Evolutionary conservation across 768 basidiomycete genomes (phyloP).

Genomic region (Hericium rajendrae): DNA sequence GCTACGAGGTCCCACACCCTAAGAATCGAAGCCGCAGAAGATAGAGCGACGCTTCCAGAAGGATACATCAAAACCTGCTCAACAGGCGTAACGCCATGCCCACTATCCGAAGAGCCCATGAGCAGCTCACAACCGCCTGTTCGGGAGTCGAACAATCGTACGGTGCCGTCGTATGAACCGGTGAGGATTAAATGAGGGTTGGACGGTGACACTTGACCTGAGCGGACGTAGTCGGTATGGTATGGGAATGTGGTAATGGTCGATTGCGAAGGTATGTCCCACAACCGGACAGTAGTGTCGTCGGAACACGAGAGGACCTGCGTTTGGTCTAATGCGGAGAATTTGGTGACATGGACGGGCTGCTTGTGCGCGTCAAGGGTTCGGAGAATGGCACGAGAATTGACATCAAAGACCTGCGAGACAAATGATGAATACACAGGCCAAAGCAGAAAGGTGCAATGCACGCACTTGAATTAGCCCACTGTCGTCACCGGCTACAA

Average conservation of each 20-base stretch:
- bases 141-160: constrained; percentile 79
- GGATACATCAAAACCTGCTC: constrained; percentile 93
- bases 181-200: constrained; percentile 83
- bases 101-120: constrained; percentile 39
- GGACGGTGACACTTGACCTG: constrained; percentile 76
- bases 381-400: constrained; percentile 86
- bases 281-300: constrained; percentile 87
- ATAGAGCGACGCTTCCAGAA: constrained; percentile 75
- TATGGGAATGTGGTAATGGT: constrained; percentile 68
- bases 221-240: constrained; percentile 94
- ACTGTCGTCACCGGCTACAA: constrained; percentile 92
- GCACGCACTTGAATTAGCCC: constrained; percentile 65
- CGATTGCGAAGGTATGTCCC: constrained; percentile 90
- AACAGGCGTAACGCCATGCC: constrained; percentile 48
- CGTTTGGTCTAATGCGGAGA: constrained; percentile 72
- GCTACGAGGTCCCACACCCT: constrained; percentile 93
- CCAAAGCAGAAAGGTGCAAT: too few species aligned
- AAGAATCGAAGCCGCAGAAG: constrained; percentile 85
- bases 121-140: constrained; percentile 79
- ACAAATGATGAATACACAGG: neutral
- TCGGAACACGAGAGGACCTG: constrained; percentile 92
- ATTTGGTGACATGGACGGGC: constrained; percentile 90
- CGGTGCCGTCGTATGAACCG: constrained; percentile 91
- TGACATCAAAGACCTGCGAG: constrained; percentile 75
- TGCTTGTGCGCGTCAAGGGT: constrained; percentile 92